phyloP scores from a whole-genome alignment of 768 basidiomycete genomes.

The Chlorophyllum brunneum region DNA sequence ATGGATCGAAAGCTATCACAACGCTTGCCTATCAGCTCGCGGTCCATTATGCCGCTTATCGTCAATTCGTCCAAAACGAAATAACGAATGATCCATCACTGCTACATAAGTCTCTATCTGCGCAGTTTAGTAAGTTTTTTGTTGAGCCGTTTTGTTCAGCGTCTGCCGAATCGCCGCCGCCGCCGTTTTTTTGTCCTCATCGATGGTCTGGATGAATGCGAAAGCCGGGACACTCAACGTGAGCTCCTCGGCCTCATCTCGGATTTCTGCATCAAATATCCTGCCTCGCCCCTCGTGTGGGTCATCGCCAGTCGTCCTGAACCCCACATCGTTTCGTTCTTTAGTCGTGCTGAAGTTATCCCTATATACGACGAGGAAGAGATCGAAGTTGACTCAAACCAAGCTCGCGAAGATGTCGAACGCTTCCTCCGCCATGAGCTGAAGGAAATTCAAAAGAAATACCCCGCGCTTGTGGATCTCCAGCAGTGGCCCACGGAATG shows the following conservation, averaged over 20 bases:
- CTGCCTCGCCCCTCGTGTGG: constrained; percentile 17
- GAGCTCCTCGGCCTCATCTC: constrained; percentile 16
- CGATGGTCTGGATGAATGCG: constrained; percentile 27
- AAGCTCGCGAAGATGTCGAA: constrained; percentile 17
- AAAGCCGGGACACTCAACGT: constrained; percentile 8
- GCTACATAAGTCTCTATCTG: constrained; percentile 2
- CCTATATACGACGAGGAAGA: not conserved
- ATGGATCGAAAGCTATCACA: not conserved
- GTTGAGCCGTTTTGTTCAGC: constrained; percentile 7
- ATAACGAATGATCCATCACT: constrained; percentile 11
- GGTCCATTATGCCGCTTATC: not conserved
- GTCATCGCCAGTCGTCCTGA: constrained; percentile 26
- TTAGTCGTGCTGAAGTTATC: not conserved
- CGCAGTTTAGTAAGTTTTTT: constrained; percentile 15
- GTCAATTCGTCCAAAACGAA: constrained; percentile 2
- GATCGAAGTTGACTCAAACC: constrained; percentile 11
- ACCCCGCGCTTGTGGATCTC: too few relatives aligned
- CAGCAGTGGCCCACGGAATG: too few relatives aligned
- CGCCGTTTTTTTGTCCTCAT: constrained; percentile 1
- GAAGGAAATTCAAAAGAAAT: too few relatives aligned
- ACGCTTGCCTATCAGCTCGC: constrained; percentile 22
- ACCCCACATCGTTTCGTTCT: constrained; percentile 15
- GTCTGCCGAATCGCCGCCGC: not conserved
- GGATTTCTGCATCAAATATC: not conserved
- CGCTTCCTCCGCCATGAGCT: too few relatives aligned